A percentile compares a stretch with the other conserved stretches of the same genome.
Conservation (phyloP, 345 rosid species). For the Orychophragmus violaceus region DNA sequence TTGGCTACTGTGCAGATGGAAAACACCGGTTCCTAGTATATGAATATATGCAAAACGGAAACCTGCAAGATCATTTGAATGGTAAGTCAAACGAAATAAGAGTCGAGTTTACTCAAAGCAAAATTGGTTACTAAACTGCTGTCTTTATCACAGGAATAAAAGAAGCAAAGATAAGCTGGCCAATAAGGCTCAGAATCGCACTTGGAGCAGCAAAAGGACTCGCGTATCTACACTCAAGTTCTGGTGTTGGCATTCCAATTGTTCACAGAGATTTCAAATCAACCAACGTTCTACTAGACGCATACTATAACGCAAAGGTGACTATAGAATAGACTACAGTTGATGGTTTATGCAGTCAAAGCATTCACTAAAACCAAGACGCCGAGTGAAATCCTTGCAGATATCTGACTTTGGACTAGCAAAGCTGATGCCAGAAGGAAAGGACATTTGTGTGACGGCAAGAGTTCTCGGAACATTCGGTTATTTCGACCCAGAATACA, state of each 20-base stretch:
- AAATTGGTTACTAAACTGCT: background rate
- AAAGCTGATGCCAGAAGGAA: conserved; percentile 93
- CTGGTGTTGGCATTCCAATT: conserved; percentile 79
- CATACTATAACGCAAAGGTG: conserved; percentile 82
- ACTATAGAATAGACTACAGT: background rate
- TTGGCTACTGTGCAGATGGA: conserved; percentile 93
- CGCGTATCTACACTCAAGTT: conserved; percentile 90
- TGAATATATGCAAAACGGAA: conserved; percentile 87
- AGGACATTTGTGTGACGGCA: conserved; percentile 75
- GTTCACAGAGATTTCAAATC: conserved; percentile 96
- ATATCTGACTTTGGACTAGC: conserved; percentile 97
- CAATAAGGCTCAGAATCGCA: conserved; percentile 70
- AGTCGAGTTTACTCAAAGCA: background rate
- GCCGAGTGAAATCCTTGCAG: conserved; percentile 30
- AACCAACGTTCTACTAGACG: conserved; percentile 72
- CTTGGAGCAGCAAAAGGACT: conserved; percentile 91
- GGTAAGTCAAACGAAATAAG: conserved; percentile 42
- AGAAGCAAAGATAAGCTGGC: conserved; percentile 84
- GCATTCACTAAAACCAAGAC: conserved; percentile 16
- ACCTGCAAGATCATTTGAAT: conserved; percentile 91
- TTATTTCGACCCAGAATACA: conserved; percentile 94
- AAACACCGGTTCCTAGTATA: conserved; percentile 90
- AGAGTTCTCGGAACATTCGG: conserved; percentile 97
- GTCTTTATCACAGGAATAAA: conserved; percentile 48
- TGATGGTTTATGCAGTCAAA: background rate